phyloP scores from a whole-genome alignment of 345 rosid species.

The Brassica juncea region DNA sequence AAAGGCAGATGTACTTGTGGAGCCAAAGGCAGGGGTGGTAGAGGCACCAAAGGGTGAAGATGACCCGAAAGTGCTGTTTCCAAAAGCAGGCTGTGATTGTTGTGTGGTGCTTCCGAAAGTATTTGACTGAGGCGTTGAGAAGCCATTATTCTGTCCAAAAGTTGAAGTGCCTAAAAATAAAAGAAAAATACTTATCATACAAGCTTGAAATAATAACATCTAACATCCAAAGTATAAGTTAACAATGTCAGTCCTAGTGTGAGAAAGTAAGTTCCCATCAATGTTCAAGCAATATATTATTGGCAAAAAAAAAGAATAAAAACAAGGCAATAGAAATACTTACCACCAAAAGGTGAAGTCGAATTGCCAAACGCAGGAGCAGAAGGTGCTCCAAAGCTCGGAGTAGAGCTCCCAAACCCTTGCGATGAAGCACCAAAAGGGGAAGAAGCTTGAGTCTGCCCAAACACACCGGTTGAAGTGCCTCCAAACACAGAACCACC shows the following conservation, averaged over 20 bases:
- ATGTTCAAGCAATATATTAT: neutral
- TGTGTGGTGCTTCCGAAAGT: constrained; percentile 67
- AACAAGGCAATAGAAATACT: constrained; percentile 12
- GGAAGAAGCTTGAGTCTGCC: constrained; percentile 63
- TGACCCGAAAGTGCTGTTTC: constrained; percentile 64
- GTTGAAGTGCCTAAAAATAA: constrained; percentile 54
- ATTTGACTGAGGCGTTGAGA: constrained; percentile 61
- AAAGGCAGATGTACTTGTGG: constrained; percentile 50
- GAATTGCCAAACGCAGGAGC: constrained; percentile 72
- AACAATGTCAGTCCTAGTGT: neutral
- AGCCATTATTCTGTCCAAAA: constrained; percentile 86
- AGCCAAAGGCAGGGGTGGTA: constrained; percentile 60
- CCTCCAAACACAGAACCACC: constrained; percentile 82
- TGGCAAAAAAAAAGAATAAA: neutral
- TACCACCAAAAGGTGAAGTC: constrained; percentile 77
- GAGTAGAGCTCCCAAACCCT: constrained; percentile 64
- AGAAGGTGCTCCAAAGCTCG: constrained; percentile 68
- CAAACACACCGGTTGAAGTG: constrained; percentile 88
- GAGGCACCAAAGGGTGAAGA: constrained; percentile 68
- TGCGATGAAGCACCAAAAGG: constrained; percentile 85
- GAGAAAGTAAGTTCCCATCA: neutral
- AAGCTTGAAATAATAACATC: neutral
- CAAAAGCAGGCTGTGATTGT: constrained; percentile 77
- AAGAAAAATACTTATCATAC: neutral
- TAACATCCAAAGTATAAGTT: neutral